Evolutionary conservation across 139 green algal species (phyloP), one percentile per base, ranked within the genome.

Genomic region (Nannochloris sp.): DNA sequence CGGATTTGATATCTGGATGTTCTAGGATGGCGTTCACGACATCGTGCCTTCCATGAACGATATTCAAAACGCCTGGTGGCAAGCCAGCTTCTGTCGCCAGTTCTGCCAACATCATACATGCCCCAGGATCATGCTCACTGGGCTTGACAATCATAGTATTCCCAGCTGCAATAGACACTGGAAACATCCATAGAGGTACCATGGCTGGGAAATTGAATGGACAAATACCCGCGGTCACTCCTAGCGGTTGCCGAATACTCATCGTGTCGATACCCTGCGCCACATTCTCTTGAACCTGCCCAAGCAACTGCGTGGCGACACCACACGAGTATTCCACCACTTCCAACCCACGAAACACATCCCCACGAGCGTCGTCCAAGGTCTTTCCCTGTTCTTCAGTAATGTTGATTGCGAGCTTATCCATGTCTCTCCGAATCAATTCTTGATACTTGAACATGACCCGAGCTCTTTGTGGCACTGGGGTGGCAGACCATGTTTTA

Each of bases 201-300:
- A 86, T 86, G 61, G 78, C 79, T 62, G 92, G 92, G 75, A 98
- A 98, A 81, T 98, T 98, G 84, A 98, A 97, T 37, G 92, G 93
- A 70, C 90, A 97, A 68, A 98, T 98, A 60, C 86, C 89, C 0
- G 85, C 86, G 31, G 67, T 48, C 43, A 97, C 93, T 62, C 92
- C 92, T 11, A 98, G 79, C 0, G 92, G 92, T 73, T 98, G 88
- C 3, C 83, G 66, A 6, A 97, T 75, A 56, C 74, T 87, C 78
- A 92, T 90, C 58, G 88, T 96, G 80, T 98, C 93, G 48, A 98
- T 95, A 60, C 91, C 93, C 9, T 43, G 53, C 12, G 85, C 79
- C 26, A 98, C 85, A 62, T 95, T 88, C 72, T 97, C 91, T 51
- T 95, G 33, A 3, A 80, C 64, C 44, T 97, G 86, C 0, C 93